phyloP scores from a whole-genome alignment of 2,329 filamentous ascomycete species.

The Cytospora mali region DNA sequence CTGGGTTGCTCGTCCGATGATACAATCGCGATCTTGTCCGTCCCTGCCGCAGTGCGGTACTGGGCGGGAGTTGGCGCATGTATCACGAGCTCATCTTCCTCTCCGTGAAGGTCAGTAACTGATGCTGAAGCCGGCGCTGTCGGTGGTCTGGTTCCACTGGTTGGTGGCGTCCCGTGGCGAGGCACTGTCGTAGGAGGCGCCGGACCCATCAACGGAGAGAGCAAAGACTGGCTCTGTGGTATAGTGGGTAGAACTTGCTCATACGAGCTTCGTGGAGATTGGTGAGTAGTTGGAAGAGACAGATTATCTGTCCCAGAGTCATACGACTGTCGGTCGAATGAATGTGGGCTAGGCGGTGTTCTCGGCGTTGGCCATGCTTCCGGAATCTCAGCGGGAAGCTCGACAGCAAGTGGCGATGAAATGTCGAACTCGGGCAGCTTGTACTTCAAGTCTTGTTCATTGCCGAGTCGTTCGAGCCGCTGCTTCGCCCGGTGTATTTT shows the following conservation, averaged over 20 bases:
- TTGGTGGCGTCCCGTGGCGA: conserved; percentile 34
- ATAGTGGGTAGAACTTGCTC: conserved; percentile 45
- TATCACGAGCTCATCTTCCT: conserved; percentile 58
- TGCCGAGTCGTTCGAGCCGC: conserved; percentile 58
- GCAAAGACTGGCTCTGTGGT: conserved; percentile 34
- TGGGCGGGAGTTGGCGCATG: conserved; percentile 60
- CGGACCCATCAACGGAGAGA: conserved; percentile 33
- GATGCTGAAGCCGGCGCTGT: conserved; percentile 30
- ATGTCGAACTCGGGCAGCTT: conserved; percentile 42
- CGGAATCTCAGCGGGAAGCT: conserved; percentile 61
- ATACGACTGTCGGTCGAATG: conserved; percentile 47
- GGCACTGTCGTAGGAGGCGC: conserved; percentile 36
- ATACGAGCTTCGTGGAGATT: conserved; percentile 55
- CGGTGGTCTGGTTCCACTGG: conserved; percentile 22
- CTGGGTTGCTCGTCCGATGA: conserved; percentile 61
- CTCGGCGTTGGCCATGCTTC: conserved; percentile 39
- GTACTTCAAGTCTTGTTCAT: conserved; percentile 49
- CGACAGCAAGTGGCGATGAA: conserved; percentile 54
- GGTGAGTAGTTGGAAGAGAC: conserved; percentile 44
- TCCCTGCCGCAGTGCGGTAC: conserved; percentile 59
- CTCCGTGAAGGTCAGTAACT: conserved; percentile 27
- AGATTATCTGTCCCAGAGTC: conserved; percentile 58
- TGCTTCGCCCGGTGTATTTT: conserved; percentile 79
- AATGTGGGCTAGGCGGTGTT: conserved; percentile 46
- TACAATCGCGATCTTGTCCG: conserved; percentile 70